Conservation (phyloP, 345 rosid species). For the Leavenworthia alabamica region DNA sequence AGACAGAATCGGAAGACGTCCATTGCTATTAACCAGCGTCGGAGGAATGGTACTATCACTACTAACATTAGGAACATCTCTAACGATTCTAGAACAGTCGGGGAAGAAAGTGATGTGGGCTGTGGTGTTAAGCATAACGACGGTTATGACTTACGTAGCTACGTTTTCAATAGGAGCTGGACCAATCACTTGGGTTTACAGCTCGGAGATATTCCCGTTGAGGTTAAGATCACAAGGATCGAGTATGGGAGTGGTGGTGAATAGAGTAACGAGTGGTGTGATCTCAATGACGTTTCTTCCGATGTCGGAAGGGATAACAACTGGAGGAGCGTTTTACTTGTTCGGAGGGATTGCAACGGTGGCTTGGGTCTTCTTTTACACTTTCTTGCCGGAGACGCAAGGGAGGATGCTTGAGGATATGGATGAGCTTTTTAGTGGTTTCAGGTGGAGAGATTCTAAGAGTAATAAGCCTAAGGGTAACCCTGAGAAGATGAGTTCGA, state of each 20-base stretch:
- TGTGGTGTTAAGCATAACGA: conserved; percentile 40
- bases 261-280: conserved; percentile 72
- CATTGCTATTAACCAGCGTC: conserved; percentile 59
- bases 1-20: conserved; percentile 73
- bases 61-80: conserved; percentile 35
- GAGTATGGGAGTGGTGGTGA: conserved; percentile 59
- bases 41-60: conserved; percentile 65
- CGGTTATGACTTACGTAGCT: conserved; percentile 59
- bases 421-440: conserved; percentile 51
- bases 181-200: conserved; percentile 78
- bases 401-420: conserved; percentile 75
- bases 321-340: conserved; percentile 73
- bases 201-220: conserved; percentile 82
- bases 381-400: conserved; percentile 62
- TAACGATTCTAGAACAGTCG: conserved; percentile 44
- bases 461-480: conserved; percentile 23
- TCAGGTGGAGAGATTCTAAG: conserved; percentile 43
- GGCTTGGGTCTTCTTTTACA: conserved; percentile 54
- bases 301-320: conserved; percentile 44
- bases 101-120: conserved; percentile 58
- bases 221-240: conserved; percentile 74
- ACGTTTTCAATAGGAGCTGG: conserved; percentile 86
- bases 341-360: conserved; percentile 43
- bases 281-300: conserved; percentile 53
- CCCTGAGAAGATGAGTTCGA: conserved; percentile 1